These are phyloP conservation scores for Pleurotus ostreatus DNA, from an alignment of 768 basidiomycete species.

Conservation along the genomic window DNA sequence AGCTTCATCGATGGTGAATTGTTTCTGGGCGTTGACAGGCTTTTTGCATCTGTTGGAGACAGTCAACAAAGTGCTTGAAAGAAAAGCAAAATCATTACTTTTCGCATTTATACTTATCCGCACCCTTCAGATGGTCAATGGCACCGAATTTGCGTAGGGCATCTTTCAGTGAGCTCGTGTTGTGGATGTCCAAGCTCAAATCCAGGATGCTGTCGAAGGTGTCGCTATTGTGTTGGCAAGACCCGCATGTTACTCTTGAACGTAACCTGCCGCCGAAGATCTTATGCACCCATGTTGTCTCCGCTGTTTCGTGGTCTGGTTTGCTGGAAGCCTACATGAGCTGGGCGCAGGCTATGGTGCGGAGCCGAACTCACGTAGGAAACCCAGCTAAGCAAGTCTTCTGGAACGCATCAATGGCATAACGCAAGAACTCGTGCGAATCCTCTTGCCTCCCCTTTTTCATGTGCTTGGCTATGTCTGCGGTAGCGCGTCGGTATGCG, in stretches of 20 bases:
- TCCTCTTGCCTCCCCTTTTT: constrained; percentile 93
- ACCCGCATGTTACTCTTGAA: constrained; percentile 82
- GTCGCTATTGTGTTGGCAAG: constrained; percentile 86
- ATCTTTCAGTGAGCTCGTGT: constrained; percentile 55
- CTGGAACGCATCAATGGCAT: constrained; percentile 89
- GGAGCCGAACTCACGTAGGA: constrained; percentile 50
- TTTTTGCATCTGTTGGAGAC: constrained; percentile 73
- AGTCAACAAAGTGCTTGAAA: not conserved
- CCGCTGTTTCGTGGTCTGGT: constrained; percentile 63
- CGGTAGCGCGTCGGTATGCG: constrained; percentile 6
- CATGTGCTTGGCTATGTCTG: constrained; percentile 91
- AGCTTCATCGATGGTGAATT: constrained; percentile 83
- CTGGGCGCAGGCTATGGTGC: too few relatives aligned
- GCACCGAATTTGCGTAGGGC: constrained; percentile 80
- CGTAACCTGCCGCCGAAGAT: constrained; percentile 91
- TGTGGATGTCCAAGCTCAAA: constrained; percentile 85
- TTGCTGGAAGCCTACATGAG: constrained; percentile 40
- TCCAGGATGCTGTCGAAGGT: constrained; percentile 96
- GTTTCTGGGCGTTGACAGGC: constrained; percentile 85
- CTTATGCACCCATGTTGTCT: constrained; percentile 92
- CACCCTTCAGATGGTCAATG: constrained; percentile 79
- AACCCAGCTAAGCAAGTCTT: constrained; percentile 73
- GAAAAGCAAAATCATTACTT: constrained; percentile 55
- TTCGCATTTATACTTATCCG: constrained; percentile 98
- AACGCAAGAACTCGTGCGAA: constrained; percentile 95